phyloP scores from a whole-genome alignment of 352 stramenopile genomes.

The Globisporangium takayamanum region DNA sequence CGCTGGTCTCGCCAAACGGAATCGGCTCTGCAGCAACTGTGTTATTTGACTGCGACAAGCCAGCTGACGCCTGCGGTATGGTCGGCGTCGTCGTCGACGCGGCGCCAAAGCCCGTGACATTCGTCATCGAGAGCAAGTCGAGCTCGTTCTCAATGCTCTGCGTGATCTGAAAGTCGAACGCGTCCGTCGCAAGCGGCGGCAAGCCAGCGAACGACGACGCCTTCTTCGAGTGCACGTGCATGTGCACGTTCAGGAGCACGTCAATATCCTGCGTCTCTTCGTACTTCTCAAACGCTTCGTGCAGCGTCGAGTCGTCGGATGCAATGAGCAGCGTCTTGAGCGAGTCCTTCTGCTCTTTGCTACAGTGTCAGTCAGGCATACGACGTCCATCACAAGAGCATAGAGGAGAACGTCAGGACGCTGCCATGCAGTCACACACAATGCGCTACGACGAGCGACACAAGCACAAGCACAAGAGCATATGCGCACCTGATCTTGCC shows the following conservation, averaged over 20 bases:
- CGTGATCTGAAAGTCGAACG: constrained; percentile 72
- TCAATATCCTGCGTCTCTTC: constrained; percentile 76
- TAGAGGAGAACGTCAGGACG: background rate
- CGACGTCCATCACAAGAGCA: no score
- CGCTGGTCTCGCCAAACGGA: constrained; percentile 26
- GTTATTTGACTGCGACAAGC: constrained; percentile 2
- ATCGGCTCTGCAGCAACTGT: constrained; percentile 27
- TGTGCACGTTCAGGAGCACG: constrained; percentile 58
- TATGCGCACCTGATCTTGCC: constrained; percentile 55
- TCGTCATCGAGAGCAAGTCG: constrained; percentile 68
- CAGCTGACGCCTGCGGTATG: no score
- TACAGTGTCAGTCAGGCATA: constrained; percentile 6
- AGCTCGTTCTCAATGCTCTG: constrained; percentile 78
- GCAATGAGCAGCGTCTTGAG: constrained; percentile 77
- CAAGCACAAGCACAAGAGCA: background rate
- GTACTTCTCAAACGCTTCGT: constrained; percentile 71
- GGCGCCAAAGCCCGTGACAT: constrained; percentile 22
- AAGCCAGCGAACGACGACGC: constrained; percentile 36
- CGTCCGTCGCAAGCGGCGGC: constrained; percentile 48
- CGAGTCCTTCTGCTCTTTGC: constrained; percentile 73
- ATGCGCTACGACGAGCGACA: background rate
- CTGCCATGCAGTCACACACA: background rate
- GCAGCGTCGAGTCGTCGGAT: constrained; percentile 63
- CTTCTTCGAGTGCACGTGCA: constrained; percentile 58
- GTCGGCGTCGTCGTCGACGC: background rate